Base-by-base conservation (phyloP, 2,329 filamentous ascomycete genomes). In the Calonectria fujianensis region DNA sequence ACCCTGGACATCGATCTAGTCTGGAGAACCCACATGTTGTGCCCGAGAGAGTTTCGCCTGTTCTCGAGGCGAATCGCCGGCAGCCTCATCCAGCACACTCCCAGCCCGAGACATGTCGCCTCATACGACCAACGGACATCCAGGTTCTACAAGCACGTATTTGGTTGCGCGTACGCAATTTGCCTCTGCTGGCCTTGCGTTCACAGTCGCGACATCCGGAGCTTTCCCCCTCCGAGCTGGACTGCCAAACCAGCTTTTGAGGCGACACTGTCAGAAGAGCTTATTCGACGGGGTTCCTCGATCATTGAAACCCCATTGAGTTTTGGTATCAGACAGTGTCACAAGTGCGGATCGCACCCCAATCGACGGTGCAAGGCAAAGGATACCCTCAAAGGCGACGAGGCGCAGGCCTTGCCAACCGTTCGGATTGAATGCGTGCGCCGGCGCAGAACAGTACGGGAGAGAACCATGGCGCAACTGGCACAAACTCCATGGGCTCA, bases 111-210 rank as follows among this genome's bases (percentile, higher is more conserved):
- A 35, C 18, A 16, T 9, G 27, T 27, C 11, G 35, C 27, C 20
- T 35, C 64, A 24, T 41, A 54, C 18, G 37, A 70, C 16, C 41
- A 61, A 31, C n/a, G 27, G 10, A 78, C 68, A 2, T 59, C 69
- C 13, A 65, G 27, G 18, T 37, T 74, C 27, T 80, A 72, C 11
- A 39, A 65, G 45, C 66, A 78, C 9, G 35, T 74, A 0, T 77
- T 78, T 51, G 54, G 68, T 3, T 74, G 76, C 27, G 66, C 63
- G 20, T 77, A 78, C 41, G 35, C 24, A 29, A 27, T 77, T 18
- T 79, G 78, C 27, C 45, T 80, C 48, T 80, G 77, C 27, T 76
- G 77, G 78, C 66, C 57, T 32, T 80, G 79, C 54, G 75, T 80
- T 16, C 52, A 72, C n/a, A 69, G 72, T 11, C 66, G 73, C 24